Evolutionary conservation across 2,329 filamentous ascomycete species (phyloP), one percentile per base, ranked within the genome.

Genomic region (Hymenoscyphus albidus): DNA sequence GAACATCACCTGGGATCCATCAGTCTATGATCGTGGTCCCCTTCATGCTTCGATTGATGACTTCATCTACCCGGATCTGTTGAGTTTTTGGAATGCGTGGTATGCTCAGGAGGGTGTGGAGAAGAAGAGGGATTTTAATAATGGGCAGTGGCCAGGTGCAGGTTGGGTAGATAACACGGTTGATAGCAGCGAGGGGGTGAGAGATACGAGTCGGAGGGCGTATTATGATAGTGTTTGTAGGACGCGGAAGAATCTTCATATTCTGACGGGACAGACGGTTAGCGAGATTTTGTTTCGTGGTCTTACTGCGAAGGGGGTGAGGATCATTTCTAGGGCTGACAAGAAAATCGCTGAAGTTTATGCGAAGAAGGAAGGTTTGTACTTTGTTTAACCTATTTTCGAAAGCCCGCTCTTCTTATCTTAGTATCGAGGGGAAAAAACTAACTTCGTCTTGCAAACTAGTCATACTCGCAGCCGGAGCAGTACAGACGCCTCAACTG

Each of bases 401-500:
- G 44, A 2, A 10, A 10, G 3, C 9, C 35, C 35, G 5, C 32
- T 35, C 32, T 35, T 35, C 35, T 35, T 10, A 22, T 22, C 22
- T 22, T 22, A 13, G 39, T 14, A 3, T 42, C 39, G 5, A 13
- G 3, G 39, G 10, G 39, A 12, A 1, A 42, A 42, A 42, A 3
- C 48, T 54, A 22, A 54, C 13, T 22, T 54, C 22, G 48, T 10
- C 12, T 54, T 27, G 13, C 4, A 64, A 66, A 60, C 16, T 14
- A 57, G 69, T 73, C 6, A 69, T 75, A 58, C 44, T 75, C 0
- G 65, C 67, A n/a, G 68, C 70, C 22, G 72, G 73, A 4, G 67
- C 62, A 22, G 44, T 74, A 27, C 59, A 67, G 22, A 70, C 69
- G 3, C 74, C 74, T 5, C 72, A 76, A 61, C 35, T 76, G 7